Conservation (phyloP, 2,329 filamentous ascomycete species). For the Fusarium nodosum region DNA sequence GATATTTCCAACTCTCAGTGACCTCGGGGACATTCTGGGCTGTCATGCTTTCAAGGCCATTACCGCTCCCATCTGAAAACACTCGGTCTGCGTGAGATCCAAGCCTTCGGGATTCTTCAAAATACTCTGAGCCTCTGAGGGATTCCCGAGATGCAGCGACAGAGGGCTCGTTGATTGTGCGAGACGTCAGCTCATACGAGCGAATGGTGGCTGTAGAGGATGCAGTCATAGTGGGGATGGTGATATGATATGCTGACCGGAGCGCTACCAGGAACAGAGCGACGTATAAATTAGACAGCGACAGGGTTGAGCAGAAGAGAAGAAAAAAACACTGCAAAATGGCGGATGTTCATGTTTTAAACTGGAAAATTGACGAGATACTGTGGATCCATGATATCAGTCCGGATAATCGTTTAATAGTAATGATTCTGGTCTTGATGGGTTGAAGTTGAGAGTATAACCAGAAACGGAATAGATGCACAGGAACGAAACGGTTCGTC, state of each 20-base stretch:
- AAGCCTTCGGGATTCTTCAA: conserved; percentile 14
- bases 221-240: conserved; percentile 23
- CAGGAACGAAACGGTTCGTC: conserved; percentile 4
- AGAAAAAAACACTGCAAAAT: neutral
- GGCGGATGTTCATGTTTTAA: neutral
- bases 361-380: conserved; percentile 1
- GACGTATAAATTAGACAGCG: conserved; percentile 13
- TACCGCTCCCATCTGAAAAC: conserved; percentile 1
- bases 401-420: conserved; percentile 2
- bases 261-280: conserved; percentile 2
- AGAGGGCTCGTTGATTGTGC: conserved; percentile 15
- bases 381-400: conserved; percentile 11
- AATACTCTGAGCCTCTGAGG: neutral
- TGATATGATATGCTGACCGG: conserved; percentile 27
- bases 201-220: conserved; percentile 40
- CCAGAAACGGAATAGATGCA: conserved; percentile 23
- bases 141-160: conserved; percentile 8
- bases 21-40: conserved; percentile 9
- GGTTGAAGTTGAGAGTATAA: conserved; percentile 18
- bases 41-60: conserved; percentile 24
- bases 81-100: neutral
- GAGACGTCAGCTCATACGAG: conserved; percentile 38
- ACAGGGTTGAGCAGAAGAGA: neutral
- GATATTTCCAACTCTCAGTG: conserved; percentile 43
- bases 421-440: neutral